Evolutionary conservation across 75 land plant genomes (phyloP).

Genomic region (Pinus tabuliformis): DNA sequence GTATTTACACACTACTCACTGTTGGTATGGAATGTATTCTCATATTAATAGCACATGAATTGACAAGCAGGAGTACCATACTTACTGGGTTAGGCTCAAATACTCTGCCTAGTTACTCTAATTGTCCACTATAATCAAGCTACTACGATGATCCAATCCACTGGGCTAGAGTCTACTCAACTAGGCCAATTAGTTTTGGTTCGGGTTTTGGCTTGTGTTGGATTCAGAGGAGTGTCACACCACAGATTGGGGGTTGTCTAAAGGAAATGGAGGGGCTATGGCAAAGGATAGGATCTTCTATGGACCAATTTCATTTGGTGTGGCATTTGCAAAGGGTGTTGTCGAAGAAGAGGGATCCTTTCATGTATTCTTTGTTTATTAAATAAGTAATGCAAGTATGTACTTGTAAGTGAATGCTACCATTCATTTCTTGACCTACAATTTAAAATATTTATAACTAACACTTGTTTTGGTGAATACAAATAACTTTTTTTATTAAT

Average conservation of each 20-base stretch:
- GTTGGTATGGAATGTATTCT: no score
- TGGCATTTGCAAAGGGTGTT: slow-evolving; percentile 96
- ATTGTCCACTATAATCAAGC: no score
- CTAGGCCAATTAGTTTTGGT: slow-evolving; percentile 46
- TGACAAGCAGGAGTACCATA: slow-evolving; percentile 93
- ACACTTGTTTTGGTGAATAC: no score
- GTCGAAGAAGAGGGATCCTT: slow-evolving; percentile 90
- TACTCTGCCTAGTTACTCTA: no score
- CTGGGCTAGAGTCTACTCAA: no score
- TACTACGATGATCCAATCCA: no score
- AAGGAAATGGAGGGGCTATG: slow-evolving; percentile 87
- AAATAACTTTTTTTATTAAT: no score
- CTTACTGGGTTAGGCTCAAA: no score
- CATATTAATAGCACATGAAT: slow-evolving; percentile 21
- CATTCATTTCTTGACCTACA: slow-evolving; percentile 7
- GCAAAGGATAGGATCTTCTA: slow-evolving; percentile 80
- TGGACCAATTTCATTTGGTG: slow-evolving; percentile 83
- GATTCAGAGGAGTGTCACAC: slow-evolving; percentile 78
- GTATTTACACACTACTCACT: no score
- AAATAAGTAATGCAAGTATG: slow-evolving; percentile 90
- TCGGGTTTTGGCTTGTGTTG: slow-evolving; percentile 59
- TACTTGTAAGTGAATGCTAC: not conserved
- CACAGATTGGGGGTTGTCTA: slow-evolving; percentile 80
- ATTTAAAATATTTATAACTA: no score
- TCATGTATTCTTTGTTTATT: slow-evolving; percentile 74